phyloP scores from a whole-genome alignment of 352 stramenopile genomes.

The Phytophthora hibernalis region DNA sequence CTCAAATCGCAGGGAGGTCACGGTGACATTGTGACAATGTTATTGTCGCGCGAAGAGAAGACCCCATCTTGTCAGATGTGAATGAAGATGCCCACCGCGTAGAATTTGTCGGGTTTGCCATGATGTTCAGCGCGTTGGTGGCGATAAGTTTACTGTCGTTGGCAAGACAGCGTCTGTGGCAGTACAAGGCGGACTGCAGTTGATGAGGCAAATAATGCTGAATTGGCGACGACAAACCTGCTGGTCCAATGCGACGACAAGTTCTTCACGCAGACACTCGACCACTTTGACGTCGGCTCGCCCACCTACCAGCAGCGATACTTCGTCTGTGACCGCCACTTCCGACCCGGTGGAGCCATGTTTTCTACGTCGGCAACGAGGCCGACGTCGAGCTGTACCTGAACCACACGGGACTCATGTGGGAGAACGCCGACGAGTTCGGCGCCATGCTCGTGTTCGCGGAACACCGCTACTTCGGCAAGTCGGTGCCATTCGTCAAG shows the following conservation, averaged over 20 bases:
- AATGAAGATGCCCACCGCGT: not conserved
- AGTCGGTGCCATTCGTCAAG: slow-evolving; percentile 84
- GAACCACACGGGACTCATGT: slow-evolving; percentile 97
- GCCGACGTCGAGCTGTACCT: slow-evolving; percentile 95
- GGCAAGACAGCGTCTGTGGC: not conserved
- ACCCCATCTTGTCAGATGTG: slow-evolving; percentile 1
- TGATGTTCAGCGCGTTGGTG: slow-evolving; percentile 1
- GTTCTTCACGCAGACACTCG: slow-evolving; percentile 78
- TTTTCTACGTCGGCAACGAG: slow-evolving; percentile 98
- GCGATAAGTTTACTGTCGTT: not conserved
- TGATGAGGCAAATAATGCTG: slow-evolving; percentile 8
- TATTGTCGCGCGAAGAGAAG: slow-evolving; percentile 19
- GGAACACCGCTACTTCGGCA: slow-evolving; percentile 97
- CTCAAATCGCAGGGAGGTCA: slow-evolving; percentile 12
- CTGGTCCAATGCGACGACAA: slow-evolving; percentile 70
- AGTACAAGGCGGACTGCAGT: not conserved
- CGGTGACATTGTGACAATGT: too few relatives aligned
- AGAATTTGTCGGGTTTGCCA: not conserved
- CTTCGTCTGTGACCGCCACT: slow-evolving; percentile 88
- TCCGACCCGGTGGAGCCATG: slow-evolving; percentile 71
- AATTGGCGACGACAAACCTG: slow-evolving; percentile 46
- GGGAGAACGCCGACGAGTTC: slow-evolving; percentile 93
- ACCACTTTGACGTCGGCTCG: slow-evolving; percentile 71
- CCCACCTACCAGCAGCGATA: slow-evolving; percentile 87
- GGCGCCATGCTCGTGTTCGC: slow-evolving; percentile 95